Evolutionary conservation across 306 rosid genomes (phyloP).

Genomic region (Cicer chorassanicum): DNA sequence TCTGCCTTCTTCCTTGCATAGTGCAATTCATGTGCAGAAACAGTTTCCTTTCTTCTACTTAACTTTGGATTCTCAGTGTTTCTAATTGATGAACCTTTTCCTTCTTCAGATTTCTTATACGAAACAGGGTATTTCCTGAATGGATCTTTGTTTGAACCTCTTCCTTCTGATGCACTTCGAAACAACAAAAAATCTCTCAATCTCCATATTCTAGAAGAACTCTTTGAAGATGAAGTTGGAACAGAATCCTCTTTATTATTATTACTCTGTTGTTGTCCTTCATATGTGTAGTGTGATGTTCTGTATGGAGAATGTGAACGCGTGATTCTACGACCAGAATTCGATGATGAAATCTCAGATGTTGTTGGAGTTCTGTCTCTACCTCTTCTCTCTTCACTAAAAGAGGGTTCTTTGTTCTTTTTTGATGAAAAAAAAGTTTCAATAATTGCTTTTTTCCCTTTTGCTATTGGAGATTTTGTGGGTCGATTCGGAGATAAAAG

Average conservation of each 20-base stretch:
- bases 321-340: constrained; percentile 56
- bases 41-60: constrained; percentile 47
- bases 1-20: constrained; percentile 73
- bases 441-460: constrained; percentile 47
- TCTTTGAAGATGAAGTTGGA: constrained; percentile 49
- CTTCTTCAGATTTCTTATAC: constrained; percentile 52
- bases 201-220: constrained; percentile 74
- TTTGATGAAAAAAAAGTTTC: constrained; percentile 47
- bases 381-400: constrained; percentile 54
- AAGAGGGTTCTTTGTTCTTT: constrained; percentile 38
- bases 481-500: constrained; percentile 39
- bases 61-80: constrained; percentile 38
- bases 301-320: constrained; percentile 80
- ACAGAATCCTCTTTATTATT: constrained; percentile 46
- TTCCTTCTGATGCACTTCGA: constrained; percentile 91
- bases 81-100: constrained; percentile 45
- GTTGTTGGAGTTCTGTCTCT: constrained; percentile 54
- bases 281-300: constrained; percentile 51
- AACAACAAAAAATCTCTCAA: constrained; percentile 74
- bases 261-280: constrained; percentile 44
- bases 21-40: constrained; percentile 79
- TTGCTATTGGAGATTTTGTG: constrained; percentile 34
- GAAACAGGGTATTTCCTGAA: constrained; percentile 54
- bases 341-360: constrained; percentile 34
- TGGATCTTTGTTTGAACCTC: constrained; percentile 70